Percentiles rank a stretch among this genome's conserved stretches.
Conservation (phyloP, 2,329 filamentous ascomycete species). For the Aspergillus ruber region DNA sequence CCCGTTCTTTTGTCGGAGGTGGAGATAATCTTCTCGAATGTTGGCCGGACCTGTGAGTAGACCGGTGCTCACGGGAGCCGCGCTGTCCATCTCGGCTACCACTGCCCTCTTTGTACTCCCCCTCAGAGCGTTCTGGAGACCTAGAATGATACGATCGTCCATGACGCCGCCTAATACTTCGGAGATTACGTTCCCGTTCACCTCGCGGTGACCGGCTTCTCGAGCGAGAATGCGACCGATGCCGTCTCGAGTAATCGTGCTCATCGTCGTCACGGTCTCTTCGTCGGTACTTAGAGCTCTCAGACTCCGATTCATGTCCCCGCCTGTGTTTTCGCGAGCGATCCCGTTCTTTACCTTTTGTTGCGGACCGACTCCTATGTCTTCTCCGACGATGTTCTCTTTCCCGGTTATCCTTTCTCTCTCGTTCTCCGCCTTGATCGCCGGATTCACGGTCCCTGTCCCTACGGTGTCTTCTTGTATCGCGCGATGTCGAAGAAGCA, state of each 20-base stretch:
- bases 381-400: slow-evolving; percentile 20
- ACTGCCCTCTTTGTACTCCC: slow-evolving; percentile 9
- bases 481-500: slow-evolving; percentile 26
- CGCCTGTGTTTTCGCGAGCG: slow-evolving; percentile 17
- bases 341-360: slow-evolving; percentile 20
- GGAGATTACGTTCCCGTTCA: slow-evolving; percentile 5
- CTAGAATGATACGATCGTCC: slow-evolving; percentile 8
- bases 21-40: slow-evolving; percentile 1
- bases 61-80: slow-evolving; percentile 2
- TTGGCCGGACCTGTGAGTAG: slow-evolving; percentile 1
- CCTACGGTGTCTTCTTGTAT: slow-evolving; percentile 28
- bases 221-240: slow-evolving; percentile 16
- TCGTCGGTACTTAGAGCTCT: slow-evolving; percentile 11
- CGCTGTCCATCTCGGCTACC: neutral
- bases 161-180: slow-evolving; percentile 9
- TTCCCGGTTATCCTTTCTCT: slow-evolving; percentile 16
- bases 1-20: neutral
- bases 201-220: slow-evolving; percentile 15
- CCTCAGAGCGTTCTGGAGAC: slow-evolving; percentile 15
- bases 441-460: slow-evolving; percentile 6
- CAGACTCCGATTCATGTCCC: slow-evolving; percentile 13
- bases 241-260: slow-evolving; percentile 4
- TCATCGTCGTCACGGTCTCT: slow-evolving; percentile 9
- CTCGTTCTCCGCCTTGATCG: slow-evolving; percentile 13
- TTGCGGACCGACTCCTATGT: slow-evolving; percentile 21